Conservation (phyloP, 768 basidiomycete genomes). For the Candolleomyces eurysporus region DNA sequence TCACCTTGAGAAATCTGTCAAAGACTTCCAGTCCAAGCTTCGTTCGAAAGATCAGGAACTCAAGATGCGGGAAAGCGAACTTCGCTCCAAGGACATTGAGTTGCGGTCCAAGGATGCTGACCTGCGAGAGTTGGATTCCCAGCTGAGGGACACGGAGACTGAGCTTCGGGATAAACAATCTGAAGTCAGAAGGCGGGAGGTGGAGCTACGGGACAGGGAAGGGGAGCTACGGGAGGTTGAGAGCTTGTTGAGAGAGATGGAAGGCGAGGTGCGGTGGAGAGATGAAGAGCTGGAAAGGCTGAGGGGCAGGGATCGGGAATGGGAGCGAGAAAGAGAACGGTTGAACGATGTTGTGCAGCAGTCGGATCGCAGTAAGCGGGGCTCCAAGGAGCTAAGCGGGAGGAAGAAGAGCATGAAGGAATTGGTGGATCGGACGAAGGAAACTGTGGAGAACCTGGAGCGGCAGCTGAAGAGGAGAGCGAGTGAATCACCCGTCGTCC, state of each 20-base stretch:
- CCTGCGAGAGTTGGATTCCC: background rate
- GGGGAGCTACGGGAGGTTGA: background rate
- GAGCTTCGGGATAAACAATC: background rate
- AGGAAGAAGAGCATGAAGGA: conserved; percentile 2
- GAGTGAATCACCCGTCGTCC: background rate
- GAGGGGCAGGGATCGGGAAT: background rate
- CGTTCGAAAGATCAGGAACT: background rate
- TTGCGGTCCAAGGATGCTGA: background rate
- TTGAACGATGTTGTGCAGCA: background rate
- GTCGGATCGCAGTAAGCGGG: background rate
- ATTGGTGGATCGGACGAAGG: background rate
- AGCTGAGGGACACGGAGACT: background rate
- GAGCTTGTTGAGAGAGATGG: background rate
- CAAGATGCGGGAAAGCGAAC: background rate
- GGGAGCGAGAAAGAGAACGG: background rate
- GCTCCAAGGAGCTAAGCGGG: background rate
- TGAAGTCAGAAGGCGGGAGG: background rate
- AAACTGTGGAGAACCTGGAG: background rate
- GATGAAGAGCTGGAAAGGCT: background rate
- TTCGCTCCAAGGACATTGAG: background rate
- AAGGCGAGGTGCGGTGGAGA: conserved; percentile 2
- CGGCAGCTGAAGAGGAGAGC: conserved; percentile 3
- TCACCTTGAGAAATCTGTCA: background rate
- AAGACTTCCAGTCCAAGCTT: background rate
- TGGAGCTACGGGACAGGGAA: conserved; percentile 4